These are phyloP conservation scores for Solanum hybrid DNA, from an alignment of 305 asterid genomes.

Conservation along the genomic window DNA sequence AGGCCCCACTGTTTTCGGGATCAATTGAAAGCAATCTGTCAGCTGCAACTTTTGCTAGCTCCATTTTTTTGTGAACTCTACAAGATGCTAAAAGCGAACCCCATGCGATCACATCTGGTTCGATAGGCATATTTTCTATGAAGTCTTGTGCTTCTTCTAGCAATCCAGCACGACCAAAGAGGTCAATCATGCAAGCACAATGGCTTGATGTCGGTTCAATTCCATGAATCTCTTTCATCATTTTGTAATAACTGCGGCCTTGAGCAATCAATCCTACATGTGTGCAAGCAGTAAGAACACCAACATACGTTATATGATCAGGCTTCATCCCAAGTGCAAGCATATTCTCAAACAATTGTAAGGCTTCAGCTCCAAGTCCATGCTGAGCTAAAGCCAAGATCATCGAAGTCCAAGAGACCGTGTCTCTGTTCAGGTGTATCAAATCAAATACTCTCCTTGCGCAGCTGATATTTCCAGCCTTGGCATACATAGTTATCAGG, in stretches of 20 bases:
- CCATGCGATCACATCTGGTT: slow-evolving; percentile 83
- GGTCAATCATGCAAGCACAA: slow-evolving; percentile 75
- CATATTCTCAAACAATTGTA: slow-evolving; percentile 59
- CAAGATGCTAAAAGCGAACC: slow-evolving; percentile 85
- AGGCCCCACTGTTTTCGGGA: slow-evolving; percentile 74
- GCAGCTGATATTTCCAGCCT: slow-evolving; percentile 45
- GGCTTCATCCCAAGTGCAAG: slow-evolving; percentile 40
- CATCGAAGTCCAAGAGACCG: slow-evolving; percentile 84
- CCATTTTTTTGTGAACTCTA: slow-evolving; percentile 55
- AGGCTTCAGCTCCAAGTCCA: slow-evolving; percentile 66
- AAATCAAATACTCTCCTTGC: slow-evolving; percentile 41
- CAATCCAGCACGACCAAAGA: slow-evolving; percentile 85
- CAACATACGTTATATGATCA: slow-evolving; percentile 74
- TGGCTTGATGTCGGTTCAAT: slow-evolving; percentile 64
- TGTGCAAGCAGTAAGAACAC: slow-evolving; percentile 75
- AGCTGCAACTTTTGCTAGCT: slow-evolving; percentile 61
- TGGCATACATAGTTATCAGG: slow-evolving; percentile 69
- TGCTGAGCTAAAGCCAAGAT: slow-evolving; percentile 78
- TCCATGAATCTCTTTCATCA: slow-evolving; percentile 56
- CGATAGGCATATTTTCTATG: slow-evolving; percentile 52
- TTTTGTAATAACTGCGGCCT: slow-evolving; percentile 57
- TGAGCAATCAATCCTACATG: slow-evolving; percentile 72
- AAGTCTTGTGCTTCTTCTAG: slow-evolving; percentile 58
- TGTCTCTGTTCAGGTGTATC: slow-evolving; percentile 34
- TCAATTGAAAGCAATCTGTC: slow-evolving; percentile 58